Base-by-base conservation (phyloP, 2,329 filamentous ascomycete genomes). In the Fusarium tanahbumbuense region DNA sequence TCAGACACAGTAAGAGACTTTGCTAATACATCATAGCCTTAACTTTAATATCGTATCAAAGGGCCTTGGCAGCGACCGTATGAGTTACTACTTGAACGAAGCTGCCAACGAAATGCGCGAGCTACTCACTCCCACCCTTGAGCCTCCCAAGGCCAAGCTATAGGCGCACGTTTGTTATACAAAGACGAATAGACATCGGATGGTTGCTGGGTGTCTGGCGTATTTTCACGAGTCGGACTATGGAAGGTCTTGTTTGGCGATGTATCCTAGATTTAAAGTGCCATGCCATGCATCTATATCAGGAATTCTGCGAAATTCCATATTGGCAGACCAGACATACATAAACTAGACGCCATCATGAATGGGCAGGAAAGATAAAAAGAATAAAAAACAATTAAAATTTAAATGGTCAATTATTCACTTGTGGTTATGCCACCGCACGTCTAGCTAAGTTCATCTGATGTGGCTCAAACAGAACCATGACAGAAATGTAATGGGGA, bases 41-140 rank as follows among this genome's bases (percentile, higher is more conserved):
- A 96, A 98, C 88, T 98, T 99, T 85, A 99, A 99, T 83, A 90
- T 99, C 73, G 94, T 97, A 71, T 96, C 92, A 79, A 99, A 98
- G 87, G 90, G 92, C 60, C 85, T 98, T 52, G 96, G 95, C 46
- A 93, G 92, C 77, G 90, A 96, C 76, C 91, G 92, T 73, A 97
- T 99, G 95, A 96, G 93, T 82, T 93, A 95, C 86, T 99, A 93
- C 83, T 85, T 99, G 72, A 97, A 94, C 77, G 96, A 99, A 83
- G 95, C 96, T 1, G 96, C 95, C 2, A 88, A 89, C 67, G 96
- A 99, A 71, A 89, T 99, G 79, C 88, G 94, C 71, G 94, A 97
- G 73, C 82, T 99, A 56, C 88, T 99, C 80, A 83, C 93, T 76
- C 92, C 93, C 23, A 93, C 92, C 48, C 81, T 97, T 46, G 90